phyloP scores from a whole-genome alignment of 73 alveolate species.

The Chromera velia region DNA sequence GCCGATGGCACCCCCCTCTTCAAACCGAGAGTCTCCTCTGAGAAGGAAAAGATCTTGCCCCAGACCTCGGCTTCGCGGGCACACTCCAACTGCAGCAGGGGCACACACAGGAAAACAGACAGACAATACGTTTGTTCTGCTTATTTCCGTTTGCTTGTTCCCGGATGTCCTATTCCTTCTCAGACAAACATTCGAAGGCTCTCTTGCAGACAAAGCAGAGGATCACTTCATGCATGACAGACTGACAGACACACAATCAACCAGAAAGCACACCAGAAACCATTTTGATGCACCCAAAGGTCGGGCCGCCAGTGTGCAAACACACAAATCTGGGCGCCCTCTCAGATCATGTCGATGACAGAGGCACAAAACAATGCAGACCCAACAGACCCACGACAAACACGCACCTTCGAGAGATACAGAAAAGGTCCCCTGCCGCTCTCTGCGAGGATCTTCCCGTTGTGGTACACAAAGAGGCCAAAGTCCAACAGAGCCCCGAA shows the following conservation, averaged over 20 bases:
- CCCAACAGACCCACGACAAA: too few relatives aligned
- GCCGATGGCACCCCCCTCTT: background rate
- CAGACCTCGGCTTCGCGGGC: background rate
- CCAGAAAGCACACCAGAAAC: too few relatives aligned
- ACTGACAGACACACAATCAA: too few relatives aligned
- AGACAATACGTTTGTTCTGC: background rate
- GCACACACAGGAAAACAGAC: background rate
- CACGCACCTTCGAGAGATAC: background rate
- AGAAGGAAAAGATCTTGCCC: background rate
- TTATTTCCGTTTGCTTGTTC: background rate
- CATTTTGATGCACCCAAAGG: too few relatives aligned
- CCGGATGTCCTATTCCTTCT: too few relatives aligned
- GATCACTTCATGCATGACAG: too few relatives aligned
- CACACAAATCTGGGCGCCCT: too few relatives aligned
- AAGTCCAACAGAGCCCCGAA: background rate
- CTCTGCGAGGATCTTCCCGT: background rate
- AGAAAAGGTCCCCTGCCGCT: background rate
- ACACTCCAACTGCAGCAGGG: background rate
- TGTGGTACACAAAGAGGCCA: background rate
- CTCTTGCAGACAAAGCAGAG: too few relatives aligned
- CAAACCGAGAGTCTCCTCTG: background rate
- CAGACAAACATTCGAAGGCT: too few relatives aligned
- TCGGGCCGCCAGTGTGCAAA: background rate
- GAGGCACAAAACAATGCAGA: too few relatives aligned
- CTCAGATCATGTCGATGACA: too few relatives aligned